These are phyloP conservation scores for Cystobasidiaceae sp. DNA, from an alignment of 1,284 basidiomycete species.

Conservation along the genomic window DNA sequence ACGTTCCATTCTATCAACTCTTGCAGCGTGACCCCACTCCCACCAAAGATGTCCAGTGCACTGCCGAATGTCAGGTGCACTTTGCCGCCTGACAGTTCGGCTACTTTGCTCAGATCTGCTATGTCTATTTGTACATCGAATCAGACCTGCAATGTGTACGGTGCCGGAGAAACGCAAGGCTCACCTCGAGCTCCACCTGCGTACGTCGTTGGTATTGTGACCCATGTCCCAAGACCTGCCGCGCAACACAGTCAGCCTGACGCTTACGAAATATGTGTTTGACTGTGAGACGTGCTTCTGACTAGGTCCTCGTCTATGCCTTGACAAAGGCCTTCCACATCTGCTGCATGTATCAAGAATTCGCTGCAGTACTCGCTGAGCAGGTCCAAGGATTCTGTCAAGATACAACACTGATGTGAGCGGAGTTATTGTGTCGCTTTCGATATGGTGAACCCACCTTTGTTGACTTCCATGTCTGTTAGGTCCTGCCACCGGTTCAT, in stretches of 20 bases:
- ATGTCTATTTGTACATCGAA: conserved; percentile 55
- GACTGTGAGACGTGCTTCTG: conserved; percentile 54
- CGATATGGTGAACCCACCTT: conserved; percentile 53
- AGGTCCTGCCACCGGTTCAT: conserved; percentile 99
- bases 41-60: conserved; percentile 78
- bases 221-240: conserved; percentile 85
- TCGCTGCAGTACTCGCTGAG: conserved; percentile 80
- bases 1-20: conserved; percentile 57
- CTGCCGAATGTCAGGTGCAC: conserved; percentile 95
- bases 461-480: conserved; percentile 85
- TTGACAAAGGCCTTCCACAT: conserved; percentile 94
- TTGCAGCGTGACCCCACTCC: conserved; percentile 63
- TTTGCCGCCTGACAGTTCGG: conserved; percentile 70
- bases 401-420: conserved; percentile 32
- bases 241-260: background rate
- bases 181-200: conserved; percentile 89
- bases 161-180: conserved; percentile 30
- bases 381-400: conserved; percentile 62
- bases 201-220: conserved; percentile 85
- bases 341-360: conserved; percentile 93
- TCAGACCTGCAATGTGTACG: background rate
- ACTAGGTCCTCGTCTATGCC: conserved; percentile 93
- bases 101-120: conserved; percentile 75
- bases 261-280: background rate
- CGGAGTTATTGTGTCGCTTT: conserved; percentile 2